Conservation (phyloP, 2,329 filamentous ascomycete genomes). For the Geosmithia flava region DNA sequence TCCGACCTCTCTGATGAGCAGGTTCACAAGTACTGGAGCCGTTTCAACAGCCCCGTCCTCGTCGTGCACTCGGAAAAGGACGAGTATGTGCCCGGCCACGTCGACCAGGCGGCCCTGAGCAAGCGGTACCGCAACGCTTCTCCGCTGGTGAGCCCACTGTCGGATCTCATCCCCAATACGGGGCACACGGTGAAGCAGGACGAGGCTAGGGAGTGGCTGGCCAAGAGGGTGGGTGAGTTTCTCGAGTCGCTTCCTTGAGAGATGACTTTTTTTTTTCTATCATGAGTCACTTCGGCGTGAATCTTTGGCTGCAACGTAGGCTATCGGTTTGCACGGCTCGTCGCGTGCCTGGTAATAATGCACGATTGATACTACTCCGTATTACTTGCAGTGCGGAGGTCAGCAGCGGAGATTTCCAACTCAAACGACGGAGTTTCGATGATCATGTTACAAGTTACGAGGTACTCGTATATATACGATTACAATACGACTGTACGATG, state of each 20-base stretch:
- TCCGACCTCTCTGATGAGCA: slow-evolving; percentile 51
- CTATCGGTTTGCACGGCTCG: too few species aligned
- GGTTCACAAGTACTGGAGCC: slow-evolving; percentile 53
- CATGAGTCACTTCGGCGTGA: too few species aligned
- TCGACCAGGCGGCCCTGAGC: slow-evolving; percentile 48
- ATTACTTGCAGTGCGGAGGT: too few species aligned
- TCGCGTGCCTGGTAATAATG: too few species aligned
- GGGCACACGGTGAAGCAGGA: slow-evolving; percentile 35
- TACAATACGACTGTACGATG: too few species aligned
- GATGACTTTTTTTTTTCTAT: too few species aligned
- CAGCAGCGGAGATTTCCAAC: too few species aligned
- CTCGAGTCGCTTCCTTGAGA: slow-evolving; percentile 12
- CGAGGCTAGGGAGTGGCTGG: slow-evolving; percentile 35
- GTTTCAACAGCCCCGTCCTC: slow-evolving; percentile 45
- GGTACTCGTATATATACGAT: too few species aligned
- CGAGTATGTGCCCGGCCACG: slow-evolving; percentile 44
- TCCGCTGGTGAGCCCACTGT: slow-evolving; percentile 33
- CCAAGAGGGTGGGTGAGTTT: slow-evolving; percentile 32
- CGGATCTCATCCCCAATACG: slow-evolving; percentile 39
- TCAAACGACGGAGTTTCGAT: too few species aligned
- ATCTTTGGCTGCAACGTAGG: too few species aligned
- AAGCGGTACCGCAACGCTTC: slow-evolving; percentile 40
- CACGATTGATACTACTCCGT: too few species aligned
- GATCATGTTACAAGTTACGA: too few species aligned
- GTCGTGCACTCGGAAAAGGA: slow-evolving; percentile 56